These are phyloP conservation scores for Fusarium sp. DNA, from an alignment of 2,329 filamentous ascomycete genomes.

Conservation along the genomic window DNA sequence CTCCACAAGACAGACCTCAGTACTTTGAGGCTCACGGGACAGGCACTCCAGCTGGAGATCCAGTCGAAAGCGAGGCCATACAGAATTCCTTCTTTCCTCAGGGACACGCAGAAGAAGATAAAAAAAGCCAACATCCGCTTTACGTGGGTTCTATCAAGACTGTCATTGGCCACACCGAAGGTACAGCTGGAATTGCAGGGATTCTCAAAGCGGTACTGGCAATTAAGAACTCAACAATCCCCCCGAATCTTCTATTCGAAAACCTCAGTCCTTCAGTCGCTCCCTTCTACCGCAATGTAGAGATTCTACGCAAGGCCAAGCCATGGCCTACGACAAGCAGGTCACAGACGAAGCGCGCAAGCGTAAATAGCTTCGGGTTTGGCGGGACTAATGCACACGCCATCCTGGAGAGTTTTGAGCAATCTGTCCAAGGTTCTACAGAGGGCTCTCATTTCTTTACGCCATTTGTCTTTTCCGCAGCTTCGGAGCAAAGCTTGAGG, in stretches of 20 bases:
- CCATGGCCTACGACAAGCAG: too few relatives aligned
- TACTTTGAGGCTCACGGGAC: constrained; percentile 2
- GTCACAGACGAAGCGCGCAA: too few relatives aligned
- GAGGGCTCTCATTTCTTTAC: too few relatives aligned
- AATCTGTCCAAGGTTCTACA: too few relatives aligned
- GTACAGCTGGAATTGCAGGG: constrained; percentile 1
- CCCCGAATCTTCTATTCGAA: background rate
- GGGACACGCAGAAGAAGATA: background rate
- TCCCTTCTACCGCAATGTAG: too few relatives aligned
- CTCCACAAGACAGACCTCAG: background rate
- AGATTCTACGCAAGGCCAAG: too few relatives aligned
- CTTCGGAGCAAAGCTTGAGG: too few relatives aligned
- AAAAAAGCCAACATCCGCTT: background rate
- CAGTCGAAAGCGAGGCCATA: background rate
- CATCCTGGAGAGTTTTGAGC: too few relatives aligned
- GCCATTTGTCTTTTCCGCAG: too few relatives aligned
- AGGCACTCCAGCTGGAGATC: background rate
- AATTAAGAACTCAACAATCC: background rate
- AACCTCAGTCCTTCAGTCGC: too few relatives aligned
- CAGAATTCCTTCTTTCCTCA: background rate
- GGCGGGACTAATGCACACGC: too few relatives aligned
- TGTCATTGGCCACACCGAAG: background rate
- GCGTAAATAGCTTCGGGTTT: too few relatives aligned
- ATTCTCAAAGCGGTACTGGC: background rate
- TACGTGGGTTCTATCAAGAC: constrained; percentile 2